Percentiles rank a stretch among this genome's conserved stretches.
Evolutionary conservation across 1,284 basidiomycete species (phyloP).

Genomic region (Termitomyces sp.): DNA sequence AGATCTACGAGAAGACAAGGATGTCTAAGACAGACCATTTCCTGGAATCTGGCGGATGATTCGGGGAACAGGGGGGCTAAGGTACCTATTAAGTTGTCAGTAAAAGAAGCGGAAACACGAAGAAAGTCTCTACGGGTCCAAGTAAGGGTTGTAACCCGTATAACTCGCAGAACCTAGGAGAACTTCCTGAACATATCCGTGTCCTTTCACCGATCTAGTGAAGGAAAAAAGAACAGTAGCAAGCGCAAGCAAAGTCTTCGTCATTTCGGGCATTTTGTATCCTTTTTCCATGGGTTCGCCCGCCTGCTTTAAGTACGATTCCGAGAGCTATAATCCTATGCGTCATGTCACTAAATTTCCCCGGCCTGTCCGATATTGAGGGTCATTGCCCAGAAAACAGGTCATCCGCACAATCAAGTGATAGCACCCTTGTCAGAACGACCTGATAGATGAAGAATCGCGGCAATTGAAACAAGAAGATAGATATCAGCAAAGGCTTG

Average conservation of each 20-base stretch:
- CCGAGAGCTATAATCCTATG: neutral
- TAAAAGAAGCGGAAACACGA: neutral
- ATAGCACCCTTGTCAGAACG: neutral
- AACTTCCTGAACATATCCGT: conserved; percentile 29
- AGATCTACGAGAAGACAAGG: neutral
- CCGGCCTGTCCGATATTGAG: neutral
- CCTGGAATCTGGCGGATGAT: conserved; percentile 26
- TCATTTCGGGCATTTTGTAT: neutral
- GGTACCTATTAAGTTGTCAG: conserved; percentile 16
- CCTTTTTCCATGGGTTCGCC: neutral
- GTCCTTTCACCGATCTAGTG: conserved; percentile 16
- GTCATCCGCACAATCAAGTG: conserved; percentile 6
- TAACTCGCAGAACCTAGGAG: conserved; percentile 26
- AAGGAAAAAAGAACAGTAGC: conserved; percentile 17
- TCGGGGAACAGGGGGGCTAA: conserved; percentile 24
- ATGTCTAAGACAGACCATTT: conserved; percentile 7
- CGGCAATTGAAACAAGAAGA: neutral
- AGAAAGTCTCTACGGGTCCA: conserved; percentile 12
- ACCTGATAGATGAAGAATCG: neutral
- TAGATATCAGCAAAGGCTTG: neutral
- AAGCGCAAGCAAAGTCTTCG: conserved; percentile 9
- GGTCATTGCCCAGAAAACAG: neutral
- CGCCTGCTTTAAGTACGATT: neutral
- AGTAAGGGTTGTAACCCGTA: conserved; percentile 27
- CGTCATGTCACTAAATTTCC: neutral